Evolutionary conservation across 2,329 filamentous ascomycete species (phyloP).

Genomic region (Fusarium sp.): DNA sequence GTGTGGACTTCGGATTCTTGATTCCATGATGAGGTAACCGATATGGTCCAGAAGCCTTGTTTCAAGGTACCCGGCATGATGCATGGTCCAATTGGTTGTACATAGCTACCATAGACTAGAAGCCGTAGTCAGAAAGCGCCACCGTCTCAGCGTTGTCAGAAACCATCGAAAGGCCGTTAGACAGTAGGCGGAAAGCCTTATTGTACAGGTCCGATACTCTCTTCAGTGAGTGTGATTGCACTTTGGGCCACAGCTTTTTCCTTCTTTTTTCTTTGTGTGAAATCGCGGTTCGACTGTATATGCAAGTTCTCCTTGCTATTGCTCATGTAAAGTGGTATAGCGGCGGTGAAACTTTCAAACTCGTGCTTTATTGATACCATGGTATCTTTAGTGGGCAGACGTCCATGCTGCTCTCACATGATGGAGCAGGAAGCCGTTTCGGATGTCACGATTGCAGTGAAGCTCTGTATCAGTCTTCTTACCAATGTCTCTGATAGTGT

Average conservation of each 20-base stretch:
- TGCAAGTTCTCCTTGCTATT: no score
- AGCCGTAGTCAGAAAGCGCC: background rate
- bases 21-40: slow-evolving; percentile 4
- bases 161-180: background rate
- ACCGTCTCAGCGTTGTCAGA: slow-evolving; percentile 17
- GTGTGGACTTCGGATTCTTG: slow-evolving; percentile 1
- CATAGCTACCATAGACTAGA: background rate
- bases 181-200: background rate
- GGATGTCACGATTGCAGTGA: slow-evolving; percentile 16
- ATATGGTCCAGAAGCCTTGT: slow-evolving; percentile 4
- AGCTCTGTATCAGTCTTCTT: background rate
- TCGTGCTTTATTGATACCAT: background rate
- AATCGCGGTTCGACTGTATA: no score
- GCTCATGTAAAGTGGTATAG: background rate
- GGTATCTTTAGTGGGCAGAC: background rate
- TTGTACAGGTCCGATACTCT: background rate
- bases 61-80: slow-evolving; percentile 27
- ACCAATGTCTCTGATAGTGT: background rate
- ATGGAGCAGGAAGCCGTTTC: slow-evolving; percentile 23
- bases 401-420: background rate
- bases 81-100: slow-evolving; percentile 7
- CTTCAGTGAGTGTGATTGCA: background rate
- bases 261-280: no score
- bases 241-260: no score
- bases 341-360: background rate